These are phyloP conservation scores for Cercospora sojina DNA, from an alignment of 2,329 filamentous ascomycete genomes.

Conservation along the genomic window DNA sequence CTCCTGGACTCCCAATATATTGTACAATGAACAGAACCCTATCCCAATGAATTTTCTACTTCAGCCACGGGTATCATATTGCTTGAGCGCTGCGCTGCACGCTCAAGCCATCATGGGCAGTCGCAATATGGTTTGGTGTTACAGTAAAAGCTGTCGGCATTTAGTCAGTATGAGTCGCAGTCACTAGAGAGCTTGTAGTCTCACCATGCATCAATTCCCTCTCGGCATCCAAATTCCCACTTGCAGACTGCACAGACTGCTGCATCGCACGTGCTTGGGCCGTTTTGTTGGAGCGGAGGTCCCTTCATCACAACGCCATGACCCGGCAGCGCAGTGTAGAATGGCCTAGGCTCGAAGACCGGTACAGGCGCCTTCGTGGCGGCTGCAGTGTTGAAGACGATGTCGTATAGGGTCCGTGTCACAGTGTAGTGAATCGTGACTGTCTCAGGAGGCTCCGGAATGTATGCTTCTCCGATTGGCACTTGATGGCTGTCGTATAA, in stretches of 20 bases:
- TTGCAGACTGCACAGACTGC: slow-evolving; percentile 23
- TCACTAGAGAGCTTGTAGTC: background rate
- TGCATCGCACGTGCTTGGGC: slow-evolving; percentile 16
- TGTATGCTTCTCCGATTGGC: slow-evolving; percentile 12
- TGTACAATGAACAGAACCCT: background rate
- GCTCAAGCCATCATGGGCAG: slow-evolving; percentile 8
- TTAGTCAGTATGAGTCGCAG: background rate
- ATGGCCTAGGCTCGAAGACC: background rate
- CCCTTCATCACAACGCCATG: slow-evolving; percentile 8
- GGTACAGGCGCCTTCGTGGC: background rate
- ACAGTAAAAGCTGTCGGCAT: slow-evolving; percentile 17
- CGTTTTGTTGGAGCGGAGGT: slow-evolving; percentile 2
- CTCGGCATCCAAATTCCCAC: slow-evolving; percentile 16
- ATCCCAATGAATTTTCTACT: background rate
- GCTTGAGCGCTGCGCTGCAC: background rate
- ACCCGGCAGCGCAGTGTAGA: background rate
- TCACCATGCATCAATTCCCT: slow-evolving; percentile 12
- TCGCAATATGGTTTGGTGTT: slow-evolving; percentile 25
- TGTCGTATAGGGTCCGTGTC: slow-evolving; percentile 21
- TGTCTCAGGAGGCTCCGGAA: slow-evolving; percentile 10
- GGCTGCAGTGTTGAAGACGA: slow-evolving; percentile 20
- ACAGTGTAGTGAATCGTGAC: slow-evolving; percentile 18
- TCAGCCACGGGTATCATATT: background rate
- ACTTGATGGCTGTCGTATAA: slow-evolving; percentile 16
- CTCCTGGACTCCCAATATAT: background rate